phyloP scores from a whole-genome alignment of 2,329 filamentous ascomycete species.

The Cladophialophora immunda region DNA sequence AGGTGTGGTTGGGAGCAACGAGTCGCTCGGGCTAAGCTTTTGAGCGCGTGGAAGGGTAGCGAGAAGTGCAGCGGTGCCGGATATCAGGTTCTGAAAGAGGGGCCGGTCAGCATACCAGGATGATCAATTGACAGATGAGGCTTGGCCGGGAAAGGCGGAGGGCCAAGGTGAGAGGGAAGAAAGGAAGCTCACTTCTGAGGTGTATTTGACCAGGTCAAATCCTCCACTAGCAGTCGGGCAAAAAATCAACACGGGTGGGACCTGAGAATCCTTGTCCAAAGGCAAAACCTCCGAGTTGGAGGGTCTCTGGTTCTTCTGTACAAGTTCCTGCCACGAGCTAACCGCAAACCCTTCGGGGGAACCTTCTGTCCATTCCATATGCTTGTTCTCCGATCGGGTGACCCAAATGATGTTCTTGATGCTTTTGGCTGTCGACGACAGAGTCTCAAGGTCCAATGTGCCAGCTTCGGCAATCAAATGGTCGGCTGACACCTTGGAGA shows the following conservation, averaged over 20 bases:
- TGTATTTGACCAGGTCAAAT: conserved; percentile 82
- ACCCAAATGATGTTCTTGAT: conserved; percentile 89
- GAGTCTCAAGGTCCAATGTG: conserved; percentile 79
- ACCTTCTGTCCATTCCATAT: conserved; percentile 90
- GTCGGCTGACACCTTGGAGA: conserved; percentile 78
- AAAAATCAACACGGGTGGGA: conserved; percentile 56
- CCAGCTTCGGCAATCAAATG: conserved; percentile 85
- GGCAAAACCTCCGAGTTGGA: conserved; percentile 71
- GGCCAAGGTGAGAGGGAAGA: conserved; percentile 16
- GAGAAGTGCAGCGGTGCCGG: conserved; percentile 81
- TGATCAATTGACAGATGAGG: background rate
- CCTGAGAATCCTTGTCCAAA: conserved; percentile 61
- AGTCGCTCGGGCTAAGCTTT: conserved; percentile 75
- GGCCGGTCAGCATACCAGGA: conserved; percentile 26
- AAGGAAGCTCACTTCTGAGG: conserved; percentile 63
- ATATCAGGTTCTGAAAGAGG: conserved; percentile 73
- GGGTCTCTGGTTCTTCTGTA: conserved; percentile 72
- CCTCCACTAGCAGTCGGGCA: conserved; percentile 52
- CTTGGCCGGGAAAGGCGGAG: background rate
- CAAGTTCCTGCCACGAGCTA: conserved; percentile 90
- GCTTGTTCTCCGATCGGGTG: conserved; percentile 85
- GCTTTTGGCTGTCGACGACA: conserved; percentile 73
- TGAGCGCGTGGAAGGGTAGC: conserved; percentile 78
- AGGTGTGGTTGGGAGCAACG: conserved; percentile 85
- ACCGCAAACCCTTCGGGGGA: conserved; percentile 82